These are phyloP conservation scores for Dichotomopilus funicola DNA, from an alignment of 2,329 filamentous ascomycete species.

Conservation along the genomic window DNA sequence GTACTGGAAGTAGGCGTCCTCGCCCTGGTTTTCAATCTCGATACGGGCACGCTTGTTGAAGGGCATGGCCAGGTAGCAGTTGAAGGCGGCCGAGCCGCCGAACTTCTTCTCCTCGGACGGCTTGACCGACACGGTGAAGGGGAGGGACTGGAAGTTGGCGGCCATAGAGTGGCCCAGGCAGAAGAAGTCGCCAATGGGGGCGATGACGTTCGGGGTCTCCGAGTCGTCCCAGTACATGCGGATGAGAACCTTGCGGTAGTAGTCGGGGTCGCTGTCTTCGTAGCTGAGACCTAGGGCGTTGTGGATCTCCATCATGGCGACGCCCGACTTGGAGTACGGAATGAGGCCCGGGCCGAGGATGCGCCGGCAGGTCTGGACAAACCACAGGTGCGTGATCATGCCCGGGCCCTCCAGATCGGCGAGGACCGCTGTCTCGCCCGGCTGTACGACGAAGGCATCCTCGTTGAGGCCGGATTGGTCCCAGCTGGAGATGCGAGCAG, in stretches of 20 bases:
- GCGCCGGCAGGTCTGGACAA: slow-evolving; percentile 2
- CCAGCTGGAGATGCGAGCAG: slow-evolving; percentile 2
- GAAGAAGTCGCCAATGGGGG: slow-evolving; percentile 2
- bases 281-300: slow-evolving; percentile 4
- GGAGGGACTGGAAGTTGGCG: slow-evolving; percentile 4
- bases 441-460: slow-evolving; percentile 4
- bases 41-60: slow-evolving; percentile 1
- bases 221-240: slow-evolving; percentile 4
- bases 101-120: slow-evolving; percentile 5
- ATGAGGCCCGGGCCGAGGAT: slow-evolving; percentile 5
- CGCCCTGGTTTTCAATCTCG: slow-evolving; percentile 5
- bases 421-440: slow-evolving; percentile 3
- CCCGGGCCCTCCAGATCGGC: slow-evolving; percentile 2
- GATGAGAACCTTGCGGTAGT: slow-evolving; percentile 5
- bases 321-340: slow-evolving; percentile 4
- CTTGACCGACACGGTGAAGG: slow-evolving; percentile 5
- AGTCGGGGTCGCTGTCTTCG: slow-evolving; percentile 3
- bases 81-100: slow-evolving; percentile 4
- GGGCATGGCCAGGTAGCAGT: slow-evolving; percentile 3
- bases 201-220: slow-evolving; percentile 1
- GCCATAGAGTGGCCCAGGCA: slow-evolving; percentile 4
- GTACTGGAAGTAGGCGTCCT: slow-evolving; percentile 5
- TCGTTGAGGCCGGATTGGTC: slow-evolving; percentile 5
- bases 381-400: slow-evolving; percentile 3
- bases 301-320: slow-evolving; percentile 4